These are phyloP conservation scores for Camelina sativa DNA, from an alignment of 345 rosid species.

Conservation along the genomic window DNA sequence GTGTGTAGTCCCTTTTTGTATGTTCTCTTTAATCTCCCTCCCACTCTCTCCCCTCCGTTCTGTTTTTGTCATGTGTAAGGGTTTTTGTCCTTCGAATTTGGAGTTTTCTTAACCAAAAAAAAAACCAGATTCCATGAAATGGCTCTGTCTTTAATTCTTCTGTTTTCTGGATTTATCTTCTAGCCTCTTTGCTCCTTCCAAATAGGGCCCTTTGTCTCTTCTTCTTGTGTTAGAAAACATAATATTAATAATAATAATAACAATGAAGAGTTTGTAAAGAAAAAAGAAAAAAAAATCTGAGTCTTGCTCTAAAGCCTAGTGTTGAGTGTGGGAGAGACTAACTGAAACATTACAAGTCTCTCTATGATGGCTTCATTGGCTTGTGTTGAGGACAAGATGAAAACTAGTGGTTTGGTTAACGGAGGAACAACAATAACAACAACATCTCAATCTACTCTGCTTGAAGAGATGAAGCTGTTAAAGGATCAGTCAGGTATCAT, in stretches of 20 bases:
- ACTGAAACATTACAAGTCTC: constrained; percentile 16
- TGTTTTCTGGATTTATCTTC: constrained; percentile 37
- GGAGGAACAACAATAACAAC: constrained; percentile 43
- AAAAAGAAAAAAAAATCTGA: constrained; percentile 5
- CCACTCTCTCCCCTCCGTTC: constrained; percentile 26
- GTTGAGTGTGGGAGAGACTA: constrained; percentile 34
- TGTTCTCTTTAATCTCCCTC: constrained; percentile 42
- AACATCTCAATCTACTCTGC: constrained; percentile 49
- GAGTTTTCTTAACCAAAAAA: constrained; percentile 34
- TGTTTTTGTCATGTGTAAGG: constrained; percentile 47
- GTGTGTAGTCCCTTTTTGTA: constrained; percentile 49
- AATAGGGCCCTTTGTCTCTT: constrained; percentile 33
- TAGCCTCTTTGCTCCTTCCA: constrained; percentile 23
- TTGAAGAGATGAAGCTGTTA: constrained; percentile 90
- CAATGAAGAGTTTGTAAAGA: constrained; percentile 14
- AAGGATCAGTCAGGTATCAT: constrained; percentile 90
- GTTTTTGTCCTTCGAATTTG: constrained; percentile 69
- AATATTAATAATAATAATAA: background rate
- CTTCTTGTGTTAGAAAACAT: background rate
- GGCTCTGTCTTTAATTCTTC: constrained; percentile 42
- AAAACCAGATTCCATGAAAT: constrained; percentile 50
- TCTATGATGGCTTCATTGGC: constrained; percentile 54
- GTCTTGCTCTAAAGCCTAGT: constrained; percentile 13
- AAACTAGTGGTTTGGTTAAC: constrained; percentile 48
- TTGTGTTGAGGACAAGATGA: constrained; percentile 70